Percentiles rank a stretch among this genome's conserved stretches.
phyloP scores from a whole-genome alignment of 805 yeast species.

The Candida sithepensis region DNA sequence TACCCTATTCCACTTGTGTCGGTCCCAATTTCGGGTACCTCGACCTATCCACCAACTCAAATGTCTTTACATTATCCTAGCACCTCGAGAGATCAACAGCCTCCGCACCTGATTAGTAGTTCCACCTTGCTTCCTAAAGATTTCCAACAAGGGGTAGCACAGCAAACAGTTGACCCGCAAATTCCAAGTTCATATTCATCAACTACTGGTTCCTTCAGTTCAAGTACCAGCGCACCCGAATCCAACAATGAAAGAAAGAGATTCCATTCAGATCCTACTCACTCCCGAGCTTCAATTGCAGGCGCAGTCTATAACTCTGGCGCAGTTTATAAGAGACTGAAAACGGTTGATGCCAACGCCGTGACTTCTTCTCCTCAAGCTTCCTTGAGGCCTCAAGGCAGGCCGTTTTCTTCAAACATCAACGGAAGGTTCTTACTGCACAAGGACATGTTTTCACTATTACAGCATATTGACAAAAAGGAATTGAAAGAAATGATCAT shows the following conservation, averaged over 20 bases:
- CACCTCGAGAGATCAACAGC: not conserved
- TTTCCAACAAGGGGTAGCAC: not conserved
- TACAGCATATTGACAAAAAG: constrained; percentile 24
- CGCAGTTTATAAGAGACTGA: constrained; percentile 24
- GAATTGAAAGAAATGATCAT: constrained; percentile 15
- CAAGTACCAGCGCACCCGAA: not conserved
- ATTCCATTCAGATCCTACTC: constrained; percentile 5
- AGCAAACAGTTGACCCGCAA: not conserved
- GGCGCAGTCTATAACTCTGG: constrained; percentile 25
- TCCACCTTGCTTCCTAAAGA: not conserved
- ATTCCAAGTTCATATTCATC: not conserved
- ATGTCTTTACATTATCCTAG: not conserved
- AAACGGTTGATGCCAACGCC: constrained; percentile 6
- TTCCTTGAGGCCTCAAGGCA: constrained; percentile 29
- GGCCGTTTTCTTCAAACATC: constrained; percentile 31
- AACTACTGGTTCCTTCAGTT: not conserved
- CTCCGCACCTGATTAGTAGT: not conserved
- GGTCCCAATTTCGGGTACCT: not conserved
- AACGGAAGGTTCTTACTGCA: constrained; percentile 29
- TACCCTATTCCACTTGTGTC: not conserved
- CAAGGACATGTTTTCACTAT: constrained; percentile 19
- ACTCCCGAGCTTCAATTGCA: constrained; percentile 19
- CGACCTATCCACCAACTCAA: not conserved
- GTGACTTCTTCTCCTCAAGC: constrained; percentile 1
- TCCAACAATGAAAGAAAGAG: constrained; percentile 6